phyloP scores from a whole-genome alignment of 176 grass and related monocot genomes.

The Aechmea fasciata region DNA sequence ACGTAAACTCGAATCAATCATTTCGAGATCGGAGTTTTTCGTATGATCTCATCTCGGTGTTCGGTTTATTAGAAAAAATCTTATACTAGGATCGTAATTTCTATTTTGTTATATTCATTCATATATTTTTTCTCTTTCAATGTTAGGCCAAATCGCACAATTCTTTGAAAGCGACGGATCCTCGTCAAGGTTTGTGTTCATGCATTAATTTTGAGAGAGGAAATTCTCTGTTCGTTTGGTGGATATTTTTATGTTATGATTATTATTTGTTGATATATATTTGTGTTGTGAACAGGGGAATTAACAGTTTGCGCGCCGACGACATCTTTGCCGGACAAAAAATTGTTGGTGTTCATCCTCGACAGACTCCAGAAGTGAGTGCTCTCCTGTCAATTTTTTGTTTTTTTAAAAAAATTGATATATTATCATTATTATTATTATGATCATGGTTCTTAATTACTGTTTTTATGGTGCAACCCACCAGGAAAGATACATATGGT shows the following conservation, averaged over 20 bases:
- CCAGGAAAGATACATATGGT: slow-evolving; percentile 70
- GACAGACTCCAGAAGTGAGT: slow-evolving; percentile 72
- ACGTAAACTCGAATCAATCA: too few relatives aligned
- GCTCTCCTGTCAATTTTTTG: slow-evolving; percentile 26
- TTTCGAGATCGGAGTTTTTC: too few relatives aligned
- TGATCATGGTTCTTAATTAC: background rate
- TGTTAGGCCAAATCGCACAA: background rate
- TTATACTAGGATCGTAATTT: too few relatives aligned
- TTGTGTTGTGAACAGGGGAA: slow-evolving; percentile 31
- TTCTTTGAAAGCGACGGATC: background rate
- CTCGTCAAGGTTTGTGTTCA: background rate
- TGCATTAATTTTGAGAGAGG: background rate
- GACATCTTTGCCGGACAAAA: slow-evolving; percentile 56
- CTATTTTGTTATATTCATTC: background rate
- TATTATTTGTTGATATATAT: background rate
- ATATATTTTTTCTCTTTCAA: background rate
- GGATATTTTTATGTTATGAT: background rate
- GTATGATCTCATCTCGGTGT: too few relatives aligned
- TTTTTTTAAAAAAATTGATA: slow-evolving; percentile 4
- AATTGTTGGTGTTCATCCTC: slow-evolving; percentile 56
- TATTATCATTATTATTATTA: too few relatives aligned
- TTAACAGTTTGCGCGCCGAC: slow-evolving; percentile 39
- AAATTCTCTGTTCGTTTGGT: background rate
- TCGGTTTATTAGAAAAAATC: too few relatives aligned
- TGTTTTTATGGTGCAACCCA: background rate